phyloP scores from a whole-genome alignment of 345 rosid species.

The Sisymbrium irio region DNA sequence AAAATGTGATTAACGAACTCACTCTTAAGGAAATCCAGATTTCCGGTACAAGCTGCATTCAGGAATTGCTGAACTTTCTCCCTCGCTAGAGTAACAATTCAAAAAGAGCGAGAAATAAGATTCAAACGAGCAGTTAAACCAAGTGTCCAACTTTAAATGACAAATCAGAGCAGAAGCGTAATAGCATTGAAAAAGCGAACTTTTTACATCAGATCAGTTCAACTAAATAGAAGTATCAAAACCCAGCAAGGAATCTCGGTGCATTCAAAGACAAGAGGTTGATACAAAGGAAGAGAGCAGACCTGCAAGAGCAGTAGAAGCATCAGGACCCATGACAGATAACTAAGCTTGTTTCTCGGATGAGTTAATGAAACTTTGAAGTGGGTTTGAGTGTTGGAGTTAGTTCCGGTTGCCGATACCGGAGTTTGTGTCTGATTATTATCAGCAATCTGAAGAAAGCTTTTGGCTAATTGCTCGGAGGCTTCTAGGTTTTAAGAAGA shows the following conservation, averaged over 20 bases:
- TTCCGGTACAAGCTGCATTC: conserved; percentile 69
- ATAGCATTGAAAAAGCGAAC: conserved; percentile 1
- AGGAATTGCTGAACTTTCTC: conserved; percentile 67
- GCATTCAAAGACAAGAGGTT: background rate
- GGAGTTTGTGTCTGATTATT: conserved; percentile 19
- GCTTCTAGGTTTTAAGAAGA: conserved; percentile 36
- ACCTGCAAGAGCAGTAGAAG: conserved; percentile 86
- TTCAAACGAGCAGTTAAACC: background rate
- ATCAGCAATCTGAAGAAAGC: conserved; percentile 17
- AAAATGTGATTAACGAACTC: conserved; percentile 24
- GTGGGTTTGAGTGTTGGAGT: background rate
- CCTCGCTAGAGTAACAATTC: conserved; percentile 48
- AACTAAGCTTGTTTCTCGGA: background rate
- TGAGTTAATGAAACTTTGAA: background rate
- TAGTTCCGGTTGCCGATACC: background rate
- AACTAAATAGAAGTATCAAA: background rate
- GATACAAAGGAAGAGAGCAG: conserved; percentile 19
- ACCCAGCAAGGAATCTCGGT: conserved; percentile 5
- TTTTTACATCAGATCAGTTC: conserved; percentile 6
- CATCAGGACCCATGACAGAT: conserved; percentile 67
- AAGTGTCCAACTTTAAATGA: background rate
- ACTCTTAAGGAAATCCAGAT: conserved; percentile 87
- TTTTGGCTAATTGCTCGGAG: background rate
- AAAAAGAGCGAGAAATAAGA: background rate
- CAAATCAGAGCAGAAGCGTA: background rate